These are phyloP conservation scores for Seiridium cupressi DNA, from an alignment of 2,329 filamentous ascomycete species.

Conservation along the genomic window DNA sequence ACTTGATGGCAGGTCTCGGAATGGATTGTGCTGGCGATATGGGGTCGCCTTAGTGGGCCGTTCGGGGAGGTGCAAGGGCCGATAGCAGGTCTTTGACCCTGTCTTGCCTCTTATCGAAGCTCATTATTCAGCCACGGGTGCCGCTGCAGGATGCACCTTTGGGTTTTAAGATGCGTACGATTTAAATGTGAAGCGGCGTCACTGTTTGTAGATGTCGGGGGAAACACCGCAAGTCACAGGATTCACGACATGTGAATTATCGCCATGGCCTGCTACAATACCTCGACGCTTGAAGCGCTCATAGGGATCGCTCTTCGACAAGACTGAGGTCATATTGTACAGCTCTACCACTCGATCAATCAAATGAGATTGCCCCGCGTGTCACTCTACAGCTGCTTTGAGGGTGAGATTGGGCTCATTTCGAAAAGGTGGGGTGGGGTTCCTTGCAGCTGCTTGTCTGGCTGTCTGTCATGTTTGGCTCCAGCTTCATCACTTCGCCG, in stretches of 20 bases:
- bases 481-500: background rate
- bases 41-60: conserved; percentile 3
- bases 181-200: no score
- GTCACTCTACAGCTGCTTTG: background rate
- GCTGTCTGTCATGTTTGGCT: background rate
- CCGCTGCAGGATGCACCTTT: background rate
- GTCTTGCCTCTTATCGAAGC: background rate
- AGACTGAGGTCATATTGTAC: no score
- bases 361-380: background rate
- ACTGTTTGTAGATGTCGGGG: no score
- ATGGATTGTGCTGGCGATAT: conserved; percentile 5
- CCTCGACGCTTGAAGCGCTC: no score
- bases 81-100: conserved; percentile 7
- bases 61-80: conserved; percentile 5
- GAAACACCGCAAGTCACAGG: no score
- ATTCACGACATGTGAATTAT: no score
- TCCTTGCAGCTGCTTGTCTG: background rate
- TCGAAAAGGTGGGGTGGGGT: background rate
- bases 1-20: background rate
- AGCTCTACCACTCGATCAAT: no score
- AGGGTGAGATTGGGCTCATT: conserved; percentile 1
- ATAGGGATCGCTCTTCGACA: no score
- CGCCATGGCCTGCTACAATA: no score
- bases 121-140: conserved; percentile 4
- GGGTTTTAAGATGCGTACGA: background rate